Evolutionary conservation across 176 grass and related monocot species (phyloP), one percentile per base, ranked within the genome.

Genomic region (Tuctoria greenei): DNA sequence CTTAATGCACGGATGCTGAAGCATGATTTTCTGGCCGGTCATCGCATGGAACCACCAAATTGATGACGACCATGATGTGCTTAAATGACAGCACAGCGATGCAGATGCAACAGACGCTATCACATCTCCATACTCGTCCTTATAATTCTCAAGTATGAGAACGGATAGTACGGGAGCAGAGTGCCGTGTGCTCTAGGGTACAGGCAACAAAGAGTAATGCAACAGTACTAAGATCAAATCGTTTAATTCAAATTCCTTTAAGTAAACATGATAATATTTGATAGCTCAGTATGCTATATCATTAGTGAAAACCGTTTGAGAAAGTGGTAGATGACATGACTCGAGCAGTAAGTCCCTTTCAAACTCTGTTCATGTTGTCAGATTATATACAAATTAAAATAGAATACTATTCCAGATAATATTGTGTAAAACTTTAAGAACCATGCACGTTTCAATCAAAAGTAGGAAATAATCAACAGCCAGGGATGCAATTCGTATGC

Each of bases 11-110:
- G 27, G 44, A 66, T 80, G 60, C 41, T 4, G 31, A 66, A 67
- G 28, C 37, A 43, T 28, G 49, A 84, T 18, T 51, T 76, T 66
- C 31, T 31, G 31, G 31, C 42, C 61, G 36, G 10, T 4, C 4
- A 17, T 79, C 4, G 47, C 70, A 27, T 52, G 70, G 62, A 56
- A 59, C 16, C 57, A 58, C 6, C 23, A 26, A 7, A 70, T 71
- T 63, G 65, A 76, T 83, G 64, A 58, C 44, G 63, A 61, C 51
- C 14, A 51, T 52, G 65, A 38, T 61, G 81, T 15, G 81, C 31
- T 70, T 83, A 69, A 64, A 83, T 77, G 81, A 69, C 46, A 51
- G 38, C 59, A 41, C 35, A 25, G 43, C n/a, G 56, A 42, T 70
- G 56, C 56, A 25, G 55, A 25, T 55, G 44, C 57, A 64, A 41